These are phyloP conservation scores for Besnoitia besnoiti DNA, from an alignment of 169 alveolate genomes.

Conservation along the genomic window DNA sequence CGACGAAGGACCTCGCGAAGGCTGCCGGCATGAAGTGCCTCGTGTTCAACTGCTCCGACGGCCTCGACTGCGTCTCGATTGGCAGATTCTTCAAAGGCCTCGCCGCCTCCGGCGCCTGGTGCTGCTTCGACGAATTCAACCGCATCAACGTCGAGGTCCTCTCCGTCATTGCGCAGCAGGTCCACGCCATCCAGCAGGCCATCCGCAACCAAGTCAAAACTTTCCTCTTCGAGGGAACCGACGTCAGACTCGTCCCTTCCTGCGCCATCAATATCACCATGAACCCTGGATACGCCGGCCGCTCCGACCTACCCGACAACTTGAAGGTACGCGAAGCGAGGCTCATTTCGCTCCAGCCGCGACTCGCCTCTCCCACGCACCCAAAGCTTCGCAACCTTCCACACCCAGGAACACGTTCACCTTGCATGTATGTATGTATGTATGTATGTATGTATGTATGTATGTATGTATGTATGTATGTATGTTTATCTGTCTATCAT, in stretches of 20 bases:
- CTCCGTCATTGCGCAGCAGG: constrained; percentile 93
- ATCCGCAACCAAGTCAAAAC: constrained; percentile 66
- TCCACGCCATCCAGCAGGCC: constrained; percentile 62
- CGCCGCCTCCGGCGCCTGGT: constrained; percentile 93
- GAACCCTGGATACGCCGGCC: constrained; percentile 96
- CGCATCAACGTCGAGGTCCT: constrained; percentile 92
- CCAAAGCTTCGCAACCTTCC: too few species aligned
- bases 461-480: not conserved
- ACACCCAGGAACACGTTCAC: too few species aligned
- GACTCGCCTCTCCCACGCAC: too few species aligned
- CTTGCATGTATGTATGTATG: too few species aligned
- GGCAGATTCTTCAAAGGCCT: constrained; percentile 94
- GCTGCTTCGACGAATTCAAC: constrained; percentile 94
- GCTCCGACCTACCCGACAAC: constrained; percentile 93
- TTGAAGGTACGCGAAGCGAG: constrained; percentile 81
- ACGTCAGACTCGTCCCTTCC: constrained; percentile 85
- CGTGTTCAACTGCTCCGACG: constrained; percentile 95
- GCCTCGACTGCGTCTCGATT: constrained; percentile 93
- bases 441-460: too few species aligned
- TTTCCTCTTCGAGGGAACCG: constrained; percentile 87
- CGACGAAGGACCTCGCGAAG: constrained; percentile 94
- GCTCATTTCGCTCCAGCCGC: too few species aligned
- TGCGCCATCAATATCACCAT: constrained; percentile 93
- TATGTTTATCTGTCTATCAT: not conserved
- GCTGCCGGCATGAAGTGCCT: constrained; percentile 93